A percentile compares a stretch with the other conserved stretches of the same genome.
These are phyloP conservation scores for Alloteropsis semialata DNA, from an alignment of 176 grass and related monocot genomes.

Conservation along the genomic window DNA sequence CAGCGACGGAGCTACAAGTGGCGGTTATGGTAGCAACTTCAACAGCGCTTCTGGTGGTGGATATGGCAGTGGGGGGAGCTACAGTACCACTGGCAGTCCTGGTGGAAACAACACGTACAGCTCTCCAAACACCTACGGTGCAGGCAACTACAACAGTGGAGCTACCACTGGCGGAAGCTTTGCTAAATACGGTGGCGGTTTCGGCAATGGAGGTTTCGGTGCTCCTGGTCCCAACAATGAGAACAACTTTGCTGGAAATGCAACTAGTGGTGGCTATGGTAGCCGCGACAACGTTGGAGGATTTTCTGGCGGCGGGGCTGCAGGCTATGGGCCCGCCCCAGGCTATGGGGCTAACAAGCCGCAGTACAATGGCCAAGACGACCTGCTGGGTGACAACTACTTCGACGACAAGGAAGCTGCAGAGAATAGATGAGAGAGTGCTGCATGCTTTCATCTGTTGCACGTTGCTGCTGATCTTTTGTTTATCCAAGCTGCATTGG, in stretches of 20 bases:
- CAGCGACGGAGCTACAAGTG: not conserved
- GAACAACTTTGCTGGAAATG: constrained; percentile 14
- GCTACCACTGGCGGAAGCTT: not conserved
- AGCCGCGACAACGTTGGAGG: not conserved
- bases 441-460: not conserved
- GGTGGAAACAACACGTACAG: constrained; percentile 5
- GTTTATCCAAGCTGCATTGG: not conserved
- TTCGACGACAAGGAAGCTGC: constrained; percentile 41
- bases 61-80: constrained; percentile 15
- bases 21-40: constrained; percentile 14
- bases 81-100: not conserved
- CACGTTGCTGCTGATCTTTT: not conserved
- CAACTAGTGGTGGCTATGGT: not conserved
- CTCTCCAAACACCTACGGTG: not conserved
- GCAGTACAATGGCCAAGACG: constrained; percentile 46
- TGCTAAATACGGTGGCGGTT: not conserved
- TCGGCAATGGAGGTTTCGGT: constrained; percentile 7
- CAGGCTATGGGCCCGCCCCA: not conserved
- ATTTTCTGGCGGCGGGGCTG: not conserved
- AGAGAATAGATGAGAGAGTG: not conserved
- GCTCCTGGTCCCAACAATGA: not conserved
- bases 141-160: not conserved
- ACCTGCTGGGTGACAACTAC: constrained; percentile 37
- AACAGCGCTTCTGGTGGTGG: not conserved
- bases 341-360: constrained; percentile 21